Percentiles rank a stretch among this genome's conserved stretches.
Conservation (phyloP, 2,329 filamentous ascomycete species). For the Nigrospora oryzae region DNA sequence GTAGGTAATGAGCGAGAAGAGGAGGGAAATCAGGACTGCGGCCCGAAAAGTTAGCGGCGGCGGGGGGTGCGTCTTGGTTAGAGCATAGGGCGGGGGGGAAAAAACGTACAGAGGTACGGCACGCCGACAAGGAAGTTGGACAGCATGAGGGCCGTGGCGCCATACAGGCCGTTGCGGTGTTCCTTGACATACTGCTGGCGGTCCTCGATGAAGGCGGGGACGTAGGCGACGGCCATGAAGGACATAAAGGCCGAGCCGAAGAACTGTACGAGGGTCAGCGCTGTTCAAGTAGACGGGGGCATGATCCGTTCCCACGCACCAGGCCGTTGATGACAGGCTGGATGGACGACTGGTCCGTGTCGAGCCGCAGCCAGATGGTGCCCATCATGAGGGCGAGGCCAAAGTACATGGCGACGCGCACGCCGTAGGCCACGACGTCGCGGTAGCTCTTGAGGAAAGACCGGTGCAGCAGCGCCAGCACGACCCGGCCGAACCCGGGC, state of each 20-base stretch:
- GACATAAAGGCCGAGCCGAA: conserved; percentile 69
- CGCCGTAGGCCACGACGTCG: conserved; percentile 76
- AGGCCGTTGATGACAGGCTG: conserved; percentile 78
- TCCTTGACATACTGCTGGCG: conserved; percentile 66
- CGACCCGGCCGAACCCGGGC: conserved; percentile 40
- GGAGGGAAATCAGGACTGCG: conserved; percentile 58
- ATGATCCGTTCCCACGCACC: conserved; percentile 20
- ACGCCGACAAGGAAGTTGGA: conserved; percentile 78
- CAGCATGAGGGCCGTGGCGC: conserved; percentile 61
- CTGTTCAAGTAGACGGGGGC: background rate
- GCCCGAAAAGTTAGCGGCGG: background rate
- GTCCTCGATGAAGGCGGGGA: conserved; percentile 77
- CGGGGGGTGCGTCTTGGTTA: background rate
- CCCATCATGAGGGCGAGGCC: conserved; percentile 79
- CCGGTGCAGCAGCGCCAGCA: conserved; percentile 63
- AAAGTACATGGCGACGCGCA: conserved; percentile 71
- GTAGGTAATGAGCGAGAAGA: conserved; percentile 71
- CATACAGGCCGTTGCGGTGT: conserved; percentile 72
- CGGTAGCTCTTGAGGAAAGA: conserved; percentile 78
- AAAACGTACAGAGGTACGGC: conserved; percentile 58
- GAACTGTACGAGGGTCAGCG: conserved; percentile 30
- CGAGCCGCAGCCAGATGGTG: conserved; percentile 73
- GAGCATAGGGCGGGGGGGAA: background rate
- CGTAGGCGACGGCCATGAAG: conserved; percentile 79
- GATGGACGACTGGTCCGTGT: conserved; percentile 61